Evolutionary conservation across 352 stramenopile species (phyloP).

Genomic region (Thraustotheca clavata): DNA sequence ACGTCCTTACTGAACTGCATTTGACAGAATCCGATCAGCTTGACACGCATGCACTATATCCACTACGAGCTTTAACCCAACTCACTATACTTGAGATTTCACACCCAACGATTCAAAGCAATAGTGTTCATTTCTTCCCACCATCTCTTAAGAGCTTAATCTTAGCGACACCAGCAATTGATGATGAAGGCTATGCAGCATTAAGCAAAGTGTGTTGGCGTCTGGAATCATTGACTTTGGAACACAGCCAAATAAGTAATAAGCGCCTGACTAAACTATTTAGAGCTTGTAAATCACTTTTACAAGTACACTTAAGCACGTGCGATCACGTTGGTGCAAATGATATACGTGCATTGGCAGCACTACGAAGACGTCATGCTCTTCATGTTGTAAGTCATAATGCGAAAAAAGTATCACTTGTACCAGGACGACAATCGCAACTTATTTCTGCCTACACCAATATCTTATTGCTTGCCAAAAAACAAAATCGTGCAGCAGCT

Average conservation of each 20-base stretch:
- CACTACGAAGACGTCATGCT: background rate
- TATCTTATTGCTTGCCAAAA: background rate
- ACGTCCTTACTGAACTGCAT: conserved; percentile 6
- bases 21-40: background rate
- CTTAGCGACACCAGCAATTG: background rate
- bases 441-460: background rate
- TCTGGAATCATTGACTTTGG: background rate
- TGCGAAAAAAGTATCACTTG: background rate
- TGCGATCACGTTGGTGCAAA: background rate
- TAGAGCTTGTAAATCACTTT: conserved; percentile 2
- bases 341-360: background rate
- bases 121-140: conserved; percentile 1
- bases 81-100: background rate
- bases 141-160: background rate
- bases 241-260: background rate
- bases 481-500: background rate
- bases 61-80: conserved; percentile 10
- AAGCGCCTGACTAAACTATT: background rate
- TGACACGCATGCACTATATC: conserved; percentile 12
- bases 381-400: background rate
- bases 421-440: background rate
- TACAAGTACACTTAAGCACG: background rate
- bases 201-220: conserved; percentile 1
- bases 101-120: background rate
- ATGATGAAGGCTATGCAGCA: background rate